phyloP scores from a whole-genome alignment of 2,329 filamentous ascomycete species.

The Nemania serpens region DNA sequence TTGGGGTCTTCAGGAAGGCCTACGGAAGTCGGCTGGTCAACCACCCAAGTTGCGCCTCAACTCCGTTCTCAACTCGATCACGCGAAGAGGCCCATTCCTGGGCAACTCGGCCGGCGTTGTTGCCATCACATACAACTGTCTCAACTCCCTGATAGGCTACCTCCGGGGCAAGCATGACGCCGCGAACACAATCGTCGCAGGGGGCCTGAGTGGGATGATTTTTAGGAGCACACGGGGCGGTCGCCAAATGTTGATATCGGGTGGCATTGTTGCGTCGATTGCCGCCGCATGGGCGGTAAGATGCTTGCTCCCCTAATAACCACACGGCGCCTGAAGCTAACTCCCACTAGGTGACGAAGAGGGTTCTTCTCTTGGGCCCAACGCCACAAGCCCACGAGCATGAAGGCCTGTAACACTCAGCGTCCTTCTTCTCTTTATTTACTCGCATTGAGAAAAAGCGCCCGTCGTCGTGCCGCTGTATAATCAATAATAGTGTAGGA shows the following conservation, averaged over 20 bases:
- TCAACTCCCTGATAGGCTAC: conserved; percentile 83
- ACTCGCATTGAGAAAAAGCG: conserved; percentile 1
- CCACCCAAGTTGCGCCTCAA: conserved; percentile 93
- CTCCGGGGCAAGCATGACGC: conserved; percentile 85
- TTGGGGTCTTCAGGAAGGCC: conserved; percentile 90
- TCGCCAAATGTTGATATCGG: conserved; percentile 92
- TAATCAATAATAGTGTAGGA: conserved; percentile 39
- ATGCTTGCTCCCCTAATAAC: neutral
- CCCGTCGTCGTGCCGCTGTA: conserved; percentile 13
- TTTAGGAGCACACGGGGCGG: conserved; percentile 95
- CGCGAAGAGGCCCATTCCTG: conserved; percentile 88
- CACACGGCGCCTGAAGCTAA: conserved; percentile 44
- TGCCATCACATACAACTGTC: conserved; percentile 92
- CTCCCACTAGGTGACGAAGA: conserved; percentile 36
- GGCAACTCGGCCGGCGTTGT: conserved; percentile 96
- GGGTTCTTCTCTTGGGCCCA: conserved; percentile 32
- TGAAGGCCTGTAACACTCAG: conserved; percentile 25
- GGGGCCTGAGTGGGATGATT: conserved; percentile 85
- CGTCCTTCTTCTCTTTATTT: neutral
- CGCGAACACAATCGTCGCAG: conserved; percentile 84
- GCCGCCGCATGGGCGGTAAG: conserved; percentile 88
- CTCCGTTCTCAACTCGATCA: conserved; percentile 92
- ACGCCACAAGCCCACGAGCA: conserved; percentile 30
- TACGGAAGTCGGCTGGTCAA: conserved; percentile 75
- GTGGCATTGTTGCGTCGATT: conserved; percentile 82